Base-by-base conservation (phyloP, 257 asterid species). In the Hygrophila difformis region DNA sequence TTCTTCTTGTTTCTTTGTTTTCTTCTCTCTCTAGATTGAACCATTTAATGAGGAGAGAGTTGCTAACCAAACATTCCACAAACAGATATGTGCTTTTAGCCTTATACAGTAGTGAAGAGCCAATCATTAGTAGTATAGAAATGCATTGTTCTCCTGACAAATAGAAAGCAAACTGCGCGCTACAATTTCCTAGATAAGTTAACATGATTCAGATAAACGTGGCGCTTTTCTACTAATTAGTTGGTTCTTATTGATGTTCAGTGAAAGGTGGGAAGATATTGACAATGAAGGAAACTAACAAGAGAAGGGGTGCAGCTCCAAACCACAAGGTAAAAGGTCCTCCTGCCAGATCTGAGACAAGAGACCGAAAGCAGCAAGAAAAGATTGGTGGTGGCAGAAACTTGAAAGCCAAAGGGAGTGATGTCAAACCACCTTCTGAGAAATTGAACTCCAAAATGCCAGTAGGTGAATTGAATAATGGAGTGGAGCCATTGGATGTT, bases 251-350 rank as follows among this genome's bases (percentile, higher is more conserved):
- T 40, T 59, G 43, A 28, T 40, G 37, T 69, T 56, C 65, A 67
- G 86, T 54, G 60, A 51, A 44, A 45, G 59, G 61, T 26, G 54
- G 55, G 20, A 39, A 49, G 39, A 34, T 28, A 55, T 46, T 37
- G 62, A 76, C 59, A 70, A 84, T 88, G 94, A 88, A 73, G 69
- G 94, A 84, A 57, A 58, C 71, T 17, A 89, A 79, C 37, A 74
- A 62, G 72, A 75, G 74, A 76, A 80, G 62, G 58, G 76, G 59
- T 8, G 4, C 8, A 26, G 8, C 31, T 55, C 51, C 72, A 35
- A 81, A 49, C 62, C 76, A 44, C 65, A 77, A 69, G 65, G 89
- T 68, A 22, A 65, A 56, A 56, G 53, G 36, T 57, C 47, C 59
- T 45, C 54, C 83, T 55, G 70, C 77, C 29, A 82, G 73, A 53